Evolutionary conservation across 2,329 filamentous ascomycete genomes (phyloP), one percentile per base, ranked within the genome.

Genomic region (Cryoendolithus antarcticus): DNA sequence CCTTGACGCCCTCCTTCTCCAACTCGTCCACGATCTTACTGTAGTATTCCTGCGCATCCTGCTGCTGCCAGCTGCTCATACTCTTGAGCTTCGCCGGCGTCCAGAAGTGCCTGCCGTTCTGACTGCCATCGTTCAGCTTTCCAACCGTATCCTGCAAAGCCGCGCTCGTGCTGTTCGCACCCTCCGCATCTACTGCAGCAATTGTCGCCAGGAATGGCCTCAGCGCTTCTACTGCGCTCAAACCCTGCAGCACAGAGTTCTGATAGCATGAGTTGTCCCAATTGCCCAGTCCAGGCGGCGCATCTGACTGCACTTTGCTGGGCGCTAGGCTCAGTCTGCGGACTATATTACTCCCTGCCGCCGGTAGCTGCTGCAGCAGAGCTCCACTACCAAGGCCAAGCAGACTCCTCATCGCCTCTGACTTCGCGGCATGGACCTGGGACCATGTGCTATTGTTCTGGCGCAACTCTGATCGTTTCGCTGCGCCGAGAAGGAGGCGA

Each of bases 11-110:
- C 57, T 50, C 66, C 58, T 56, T 67, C 47, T 95, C 86, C 35
- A 95, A 62, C 39, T 60, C 57, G 34, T 61, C 57, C 48, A 61
- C 53, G 9, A 98, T 71, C 53, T 89, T 93, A 10, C 86, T 89
- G 53, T 84, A 95, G 59, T 96, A 98, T 60, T 98, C 91, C 57
- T 96, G 91, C 4, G 91, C 91, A 62, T 98, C 91, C 61, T 98
- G 91, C 57, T 96, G 91, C 50, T 93, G 83, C 75, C 83, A 93
- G 24, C 84, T 94, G 60, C 81, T 89, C 80, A 96, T 93, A 7
- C 80, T 88, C 61, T 94, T 94, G 34, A 95, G 66, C 39, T 81
- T 75, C 1, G 73, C 66, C 0, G 85, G 83, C 5, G 86, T 86
- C 85, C 85, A 94, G 9, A 95, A 67, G 12, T 79, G 80, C 51